Evolutionary conservation across 176 grass and related monocot species (phyloP).

Genomic region (Avena eriantha): DNA sequence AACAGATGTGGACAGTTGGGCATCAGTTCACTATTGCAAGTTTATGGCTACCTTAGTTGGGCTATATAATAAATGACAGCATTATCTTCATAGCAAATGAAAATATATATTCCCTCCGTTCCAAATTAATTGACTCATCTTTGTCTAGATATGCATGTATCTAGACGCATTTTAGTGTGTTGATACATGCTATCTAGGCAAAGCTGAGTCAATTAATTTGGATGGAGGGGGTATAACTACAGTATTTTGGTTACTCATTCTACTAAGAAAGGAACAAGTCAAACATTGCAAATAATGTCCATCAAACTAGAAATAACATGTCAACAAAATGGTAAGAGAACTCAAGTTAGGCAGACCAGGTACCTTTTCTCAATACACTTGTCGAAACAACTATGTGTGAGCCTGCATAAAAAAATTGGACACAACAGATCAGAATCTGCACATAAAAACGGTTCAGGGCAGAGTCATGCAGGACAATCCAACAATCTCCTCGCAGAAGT

Average conservation of each 20-base stretch:
- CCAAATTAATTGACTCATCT: too few species aligned
- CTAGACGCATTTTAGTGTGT: too few species aligned
- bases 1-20: not conserved
- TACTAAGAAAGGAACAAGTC: not conserved
- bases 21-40: not conserved
- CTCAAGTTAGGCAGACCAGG: not conserved
- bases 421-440: slow-evolving; percentile 19
- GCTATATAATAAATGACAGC: not conserved
- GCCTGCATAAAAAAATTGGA: slow-evolving; percentile 54
- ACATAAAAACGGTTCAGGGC: not conserved
- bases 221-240: not conserved
- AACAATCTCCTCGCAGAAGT: slow-evolving; percentile 1
- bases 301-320: not conserved
- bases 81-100: not conserved
- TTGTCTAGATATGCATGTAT: too few species aligned
- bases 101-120: not conserved
- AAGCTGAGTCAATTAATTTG: too few species aligned
- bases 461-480: not conserved
- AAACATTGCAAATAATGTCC: not conserved
- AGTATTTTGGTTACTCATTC: not conserved
- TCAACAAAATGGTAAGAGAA: slow-evolving; percentile 8
- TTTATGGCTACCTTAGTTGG: not conserved
- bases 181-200: too few species aligned
- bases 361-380: slow-evolving; percentile 97
- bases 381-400: slow-evolving; percentile 82